phyloP scores from a whole-genome alignment of 306 rosid species.

The Castanea crenata region DNA sequence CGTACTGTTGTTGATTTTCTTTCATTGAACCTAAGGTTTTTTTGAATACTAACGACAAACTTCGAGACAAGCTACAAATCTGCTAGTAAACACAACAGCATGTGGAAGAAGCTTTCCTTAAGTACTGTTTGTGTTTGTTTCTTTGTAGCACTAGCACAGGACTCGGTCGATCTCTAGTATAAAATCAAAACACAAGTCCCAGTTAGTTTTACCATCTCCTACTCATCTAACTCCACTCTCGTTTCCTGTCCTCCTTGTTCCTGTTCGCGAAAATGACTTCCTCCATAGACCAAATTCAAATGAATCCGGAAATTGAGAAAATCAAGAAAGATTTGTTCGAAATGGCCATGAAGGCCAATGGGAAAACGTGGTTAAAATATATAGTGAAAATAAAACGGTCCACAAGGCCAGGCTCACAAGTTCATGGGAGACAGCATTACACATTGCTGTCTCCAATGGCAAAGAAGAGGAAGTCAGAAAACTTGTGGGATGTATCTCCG shows the following conservation, averaged over 20 bases:
- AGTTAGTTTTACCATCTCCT: neutral
- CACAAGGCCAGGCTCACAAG: constrained; percentile 28
- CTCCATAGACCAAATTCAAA: neutral
- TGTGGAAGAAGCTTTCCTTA: neutral
- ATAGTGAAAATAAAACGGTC: neutral
- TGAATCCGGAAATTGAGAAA: neutral
- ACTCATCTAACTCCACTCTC: no score
- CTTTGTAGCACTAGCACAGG: neutral
- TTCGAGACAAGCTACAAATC: no score
- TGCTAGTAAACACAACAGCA: neutral
- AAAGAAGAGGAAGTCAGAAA: neutral
- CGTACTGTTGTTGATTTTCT: no score
- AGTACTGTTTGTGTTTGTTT: neutral
- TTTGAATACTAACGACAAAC: no score
- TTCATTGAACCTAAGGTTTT: no score
- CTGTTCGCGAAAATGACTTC: neutral
- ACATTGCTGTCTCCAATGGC: constrained; percentile 42
- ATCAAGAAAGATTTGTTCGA: constrained; percentile 1
- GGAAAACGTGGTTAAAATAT: constrained; percentile 19
- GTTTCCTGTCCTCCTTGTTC: no score
- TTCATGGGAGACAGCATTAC: constrained; percentile 49
- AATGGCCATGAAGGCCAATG: constrained; percentile 34
- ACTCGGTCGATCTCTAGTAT: neutral
- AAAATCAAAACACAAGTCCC: neutral
- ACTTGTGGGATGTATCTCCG: no score